These are phyloP conservation scores for Chlorociboria aeruginascens DNA, from an alignment of 495 filamentous ascomycete genomes.

Conservation along the genomic window DNA sequence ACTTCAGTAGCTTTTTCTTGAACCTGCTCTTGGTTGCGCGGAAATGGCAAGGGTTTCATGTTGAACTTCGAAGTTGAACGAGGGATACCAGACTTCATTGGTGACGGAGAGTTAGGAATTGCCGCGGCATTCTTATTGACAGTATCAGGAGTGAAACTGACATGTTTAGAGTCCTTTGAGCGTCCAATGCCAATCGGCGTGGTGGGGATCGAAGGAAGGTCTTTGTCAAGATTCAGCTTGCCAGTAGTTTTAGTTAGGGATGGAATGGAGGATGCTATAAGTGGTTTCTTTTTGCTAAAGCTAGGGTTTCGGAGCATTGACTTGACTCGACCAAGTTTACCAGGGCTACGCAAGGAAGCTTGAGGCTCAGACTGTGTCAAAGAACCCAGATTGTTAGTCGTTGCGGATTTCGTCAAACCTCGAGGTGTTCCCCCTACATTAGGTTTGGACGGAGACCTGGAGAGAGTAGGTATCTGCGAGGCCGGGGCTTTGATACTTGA, in stretches of 20 bases:
- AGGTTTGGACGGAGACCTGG: conserved; percentile 15
- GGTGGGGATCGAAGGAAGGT: conserved; percentile 31
- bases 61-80: conserved; percentile 24
- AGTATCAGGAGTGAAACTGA: conserved; percentile 34
- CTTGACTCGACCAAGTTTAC: conserved; percentile 36
- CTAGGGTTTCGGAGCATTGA: conserved; percentile 32
- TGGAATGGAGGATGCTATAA: conserved; percentile 17
- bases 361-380: conserved; percentile 6
- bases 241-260: conserved; percentile 30
- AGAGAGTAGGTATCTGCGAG: conserved; percentile 31
- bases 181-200: conserved; percentile 30
- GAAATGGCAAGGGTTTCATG: conserved; percentile 1
- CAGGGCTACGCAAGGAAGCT: conserved; percentile 10
- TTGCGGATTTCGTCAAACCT: conserved; percentile 23
- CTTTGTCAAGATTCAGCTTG: conserved; percentile 28
- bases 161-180: conserved; percentile 13
- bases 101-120: conserved; percentile 34
- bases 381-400: conserved; percentile 22
- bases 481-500: conserved; percentile 38
- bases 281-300: conserved; percentile 29
- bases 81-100: conserved; percentile 34
- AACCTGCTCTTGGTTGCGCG: not conserved
- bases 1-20: not conserved
- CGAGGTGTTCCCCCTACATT: conserved; percentile 8
- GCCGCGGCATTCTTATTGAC: conserved; percentile 22